phyloP scores from a whole-genome alignment of 2,329 filamentous ascomycete species.

The Xylaria sp. region DNA sequence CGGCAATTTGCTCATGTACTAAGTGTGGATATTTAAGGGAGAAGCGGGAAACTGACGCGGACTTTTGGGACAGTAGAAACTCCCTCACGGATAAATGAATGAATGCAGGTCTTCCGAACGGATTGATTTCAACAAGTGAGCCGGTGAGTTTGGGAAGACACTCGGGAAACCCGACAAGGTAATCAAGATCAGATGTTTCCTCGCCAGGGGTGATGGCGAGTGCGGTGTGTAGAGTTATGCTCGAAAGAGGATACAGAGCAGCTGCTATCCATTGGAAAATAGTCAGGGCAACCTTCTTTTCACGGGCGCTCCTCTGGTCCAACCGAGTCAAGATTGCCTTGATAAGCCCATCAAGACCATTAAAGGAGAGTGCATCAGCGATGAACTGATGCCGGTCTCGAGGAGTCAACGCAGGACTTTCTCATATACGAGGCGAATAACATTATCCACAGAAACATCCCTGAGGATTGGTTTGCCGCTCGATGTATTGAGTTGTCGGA shows the following conservation, averaged over 20 bases:
- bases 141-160: not conserved
- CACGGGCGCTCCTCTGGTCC: not conserved
- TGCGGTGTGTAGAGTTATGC: not conserved
- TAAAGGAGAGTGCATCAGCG: not conserved
- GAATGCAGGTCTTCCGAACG: not conserved
- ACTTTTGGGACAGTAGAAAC: not conserved
- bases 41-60: not conserved
- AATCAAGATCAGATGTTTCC: not conserved
- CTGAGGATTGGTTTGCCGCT: not conserved
- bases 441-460: not conserved
- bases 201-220: not conserved
- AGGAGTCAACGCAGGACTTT: not conserved
- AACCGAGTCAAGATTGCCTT: not conserved
- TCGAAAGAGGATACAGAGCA: not conserved
- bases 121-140: constrained; percentile 1
- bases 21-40: not conserved
- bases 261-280: not conserved
- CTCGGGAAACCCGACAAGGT: constrained; percentile 1
- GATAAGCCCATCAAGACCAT: not conserved
- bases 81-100: not conserved
- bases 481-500: not conserved
- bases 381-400: not conserved
- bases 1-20: not conserved
- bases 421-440: not conserved
- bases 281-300: not conserved